These are phyloP conservation scores for Candida jianshihensis DNA, from an alignment of 805 yeast genomes.

Conservation along the genomic window DNA sequence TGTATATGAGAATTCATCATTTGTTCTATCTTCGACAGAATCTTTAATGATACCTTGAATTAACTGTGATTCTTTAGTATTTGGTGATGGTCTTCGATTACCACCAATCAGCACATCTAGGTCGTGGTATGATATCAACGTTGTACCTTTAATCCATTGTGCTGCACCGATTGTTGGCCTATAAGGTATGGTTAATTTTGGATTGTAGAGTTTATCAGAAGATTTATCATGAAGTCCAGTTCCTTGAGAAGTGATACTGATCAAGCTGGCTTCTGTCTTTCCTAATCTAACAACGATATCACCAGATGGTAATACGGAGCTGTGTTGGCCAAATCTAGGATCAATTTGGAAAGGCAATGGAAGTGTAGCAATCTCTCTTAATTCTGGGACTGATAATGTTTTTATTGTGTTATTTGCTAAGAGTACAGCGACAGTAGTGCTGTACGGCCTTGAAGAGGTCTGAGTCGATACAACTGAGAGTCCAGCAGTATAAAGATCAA, in stretches of 20 bases:
- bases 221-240: conserved; percentile 10
- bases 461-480: conserved; percentile 34
- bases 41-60: conserved; percentile 32
- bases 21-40: neutral
- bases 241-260: conserved; percentile 43
- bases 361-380: conserved; percentile 49
- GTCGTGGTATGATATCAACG: conserved; percentile 52
- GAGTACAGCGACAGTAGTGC: conserved; percentile 41
- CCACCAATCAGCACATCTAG: conserved; percentile 69
- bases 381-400: conserved; percentile 48
- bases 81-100: conserved; percentile 55
- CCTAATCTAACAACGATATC: conserved; percentile 52
- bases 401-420: conserved; percentile 41
- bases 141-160: conserved; percentile 82
- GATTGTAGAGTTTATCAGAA: conserved; percentile 65
- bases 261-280: conserved; percentile 44
- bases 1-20: conserved; percentile 30
- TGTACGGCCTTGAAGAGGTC: conserved; percentile 26
- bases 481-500: conserved; percentile 40
- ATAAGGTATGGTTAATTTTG: conserved; percentile 58
- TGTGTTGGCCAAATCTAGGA: conserved; percentile 32
- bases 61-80: conserved; percentile 51
- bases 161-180: conserved; percentile 76
- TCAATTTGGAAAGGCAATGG: conserved; percentile 37
- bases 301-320: conserved; percentile 45